A percentile compares a stretch with the other conserved stretches of the same genome.
phyloP scores from a whole-genome alignment of 1,284 basidiomycete species.

The Cerioporus squamosus region DNA sequence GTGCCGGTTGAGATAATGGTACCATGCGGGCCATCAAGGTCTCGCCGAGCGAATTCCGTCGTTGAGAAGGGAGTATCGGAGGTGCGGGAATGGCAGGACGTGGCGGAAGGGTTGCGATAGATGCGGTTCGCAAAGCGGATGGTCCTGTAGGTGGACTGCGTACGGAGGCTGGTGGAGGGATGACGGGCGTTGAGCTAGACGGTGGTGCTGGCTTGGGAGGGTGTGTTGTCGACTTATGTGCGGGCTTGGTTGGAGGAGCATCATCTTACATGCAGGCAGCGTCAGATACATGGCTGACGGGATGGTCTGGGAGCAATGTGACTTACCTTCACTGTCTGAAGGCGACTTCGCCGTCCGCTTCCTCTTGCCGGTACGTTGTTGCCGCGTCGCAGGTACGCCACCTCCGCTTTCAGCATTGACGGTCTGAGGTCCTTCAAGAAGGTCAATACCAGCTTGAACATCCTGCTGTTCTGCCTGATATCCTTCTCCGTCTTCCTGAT shows the following conservation, averaged over 20 bases:
- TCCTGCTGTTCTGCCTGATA: conserved; percentile 30
- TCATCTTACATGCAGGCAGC: background rate
- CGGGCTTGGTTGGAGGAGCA: background rate
- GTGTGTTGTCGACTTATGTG: background rate
- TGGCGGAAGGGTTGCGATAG: background rate
- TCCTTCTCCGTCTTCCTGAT: conserved; percentile 43
- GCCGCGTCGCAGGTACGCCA: conserved; percentile 12
- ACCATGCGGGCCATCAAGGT: conserved; percentile 14
- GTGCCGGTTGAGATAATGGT: background rate
- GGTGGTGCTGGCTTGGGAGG: background rate
- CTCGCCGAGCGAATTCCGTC: conserved; percentile 9
- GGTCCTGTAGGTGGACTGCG: conserved; percentile 5
- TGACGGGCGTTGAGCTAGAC: background rate
- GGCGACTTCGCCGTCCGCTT: conserved; percentile 10
- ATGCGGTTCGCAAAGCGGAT: background rate
- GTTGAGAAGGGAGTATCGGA: background rate
- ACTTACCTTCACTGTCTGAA: background rate
- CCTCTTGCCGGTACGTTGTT: conserved; percentile 17
- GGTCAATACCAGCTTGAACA: conserved; percentile 25
- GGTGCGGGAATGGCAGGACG: background rate
- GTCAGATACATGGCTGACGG: background rate
- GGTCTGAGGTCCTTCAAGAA: conserved; percentile 29
- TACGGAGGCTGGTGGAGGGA: background rate
- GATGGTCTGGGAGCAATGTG: background rate
- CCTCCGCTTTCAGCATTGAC: conserved; percentile 19